Evolutionary conservation across 2,329 filamentous ascomycete genomes (phyloP), one percentile per base, ranked within the genome.

Genomic region (Decorospora gaudefroyi): DNA sequence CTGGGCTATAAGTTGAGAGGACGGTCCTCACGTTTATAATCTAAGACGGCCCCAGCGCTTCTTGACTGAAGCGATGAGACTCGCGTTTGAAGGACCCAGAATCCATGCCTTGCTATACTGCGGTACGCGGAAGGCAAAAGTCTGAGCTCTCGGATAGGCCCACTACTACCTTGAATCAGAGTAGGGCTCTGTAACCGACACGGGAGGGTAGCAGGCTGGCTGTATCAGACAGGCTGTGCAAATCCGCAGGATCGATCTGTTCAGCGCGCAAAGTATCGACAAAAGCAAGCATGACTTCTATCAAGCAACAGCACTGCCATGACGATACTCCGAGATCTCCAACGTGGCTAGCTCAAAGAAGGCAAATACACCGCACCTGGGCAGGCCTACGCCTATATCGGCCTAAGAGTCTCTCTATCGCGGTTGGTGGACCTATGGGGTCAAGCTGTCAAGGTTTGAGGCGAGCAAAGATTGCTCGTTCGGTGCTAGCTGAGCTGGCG

Each of bases 401-500:
- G 25, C 23, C 40, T 36, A 41, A 38, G 22, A 44, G 18, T 25
- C 25, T 29, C 15, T 41, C 31, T 17, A 21, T 23, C 12, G 28
- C 32, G 38, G 30, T 37, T 36, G 36, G 32, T 7, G 33, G 17
- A 28, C 50, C 52, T 59, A 59, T 57, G 37, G 32, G 10, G 36
- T 23, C 29, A 22, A 48, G 16, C 30, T 34, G 12, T 45, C 30
- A 40, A 35, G 31, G 29, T 49, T 27, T 18, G 37, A 42, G 32
- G 41, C 37, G 42, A 42, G 33, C 29, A 21, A 38, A 52, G 58
- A 55, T 61, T 65, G 62, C 55, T 62, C 36, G 46, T 55, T 45
- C 53, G 31, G 56, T 57, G 39, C 54, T 59, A 59, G 47, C 46
- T 64, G 62, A 59, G 62, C 47, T 66, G 64, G 61, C 58, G 29